Percentiles rank a stretch among this genome's conserved stretches.
These are phyloP conservation scores for Sporothrix pseudoabietina DNA, from an alignment of 2,329 filamentous ascomycete species.

Conservation along the genomic window DNA sequence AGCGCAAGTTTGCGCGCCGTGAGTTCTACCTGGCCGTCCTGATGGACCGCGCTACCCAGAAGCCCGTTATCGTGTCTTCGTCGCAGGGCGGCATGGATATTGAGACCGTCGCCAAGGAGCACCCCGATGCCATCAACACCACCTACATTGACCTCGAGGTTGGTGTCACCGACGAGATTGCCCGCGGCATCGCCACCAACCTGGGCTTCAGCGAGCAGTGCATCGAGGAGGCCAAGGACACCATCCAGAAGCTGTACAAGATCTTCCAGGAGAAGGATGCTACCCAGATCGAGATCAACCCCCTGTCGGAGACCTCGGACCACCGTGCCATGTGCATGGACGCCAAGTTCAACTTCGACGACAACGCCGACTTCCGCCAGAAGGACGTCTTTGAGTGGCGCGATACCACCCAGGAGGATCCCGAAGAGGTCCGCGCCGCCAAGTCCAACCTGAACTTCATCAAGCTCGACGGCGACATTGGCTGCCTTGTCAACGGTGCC, in stretches of 20 bases:
- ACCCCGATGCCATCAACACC: conserved; percentile 91
- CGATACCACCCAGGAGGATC: conserved; percentile 92
- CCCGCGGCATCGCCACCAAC: conserved; percentile 82
- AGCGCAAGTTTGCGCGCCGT: conserved; percentile 98
- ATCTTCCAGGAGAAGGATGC: conserved; percentile 98
- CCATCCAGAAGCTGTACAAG: conserved; percentile 98
- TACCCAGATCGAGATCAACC: conserved; percentile 99
- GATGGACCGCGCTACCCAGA: conserved; percentile 92
- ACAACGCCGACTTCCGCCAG: conserved; percentile 98
- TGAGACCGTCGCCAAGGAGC: conserved; percentile 97
- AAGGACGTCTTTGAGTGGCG: conserved; percentile 94
- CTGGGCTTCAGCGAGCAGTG: conserved; percentile 98
- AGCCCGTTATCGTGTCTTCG: conserved; percentile 93
- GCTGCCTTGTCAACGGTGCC: conserved; percentile 97
- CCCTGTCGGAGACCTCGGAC: conserved; percentile 95
- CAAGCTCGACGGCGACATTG: conserved; percentile 99
- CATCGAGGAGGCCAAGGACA: conserved; percentile 90
- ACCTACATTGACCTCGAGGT: conserved; percentile 91
- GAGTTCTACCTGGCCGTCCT: conserved; percentile 99
- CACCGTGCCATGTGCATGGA: conserved; percentile 99
- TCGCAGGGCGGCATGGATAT: conserved; percentile 99
- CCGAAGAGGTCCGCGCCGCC: conserved; percentile 96
- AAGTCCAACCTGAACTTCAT: conserved; percentile 98
- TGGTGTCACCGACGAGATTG: conserved; percentile 95
- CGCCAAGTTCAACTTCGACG: conserved; percentile 97